Conservation (phyloP, 306 rosid species). For the Cucumis sativus region DNA sequence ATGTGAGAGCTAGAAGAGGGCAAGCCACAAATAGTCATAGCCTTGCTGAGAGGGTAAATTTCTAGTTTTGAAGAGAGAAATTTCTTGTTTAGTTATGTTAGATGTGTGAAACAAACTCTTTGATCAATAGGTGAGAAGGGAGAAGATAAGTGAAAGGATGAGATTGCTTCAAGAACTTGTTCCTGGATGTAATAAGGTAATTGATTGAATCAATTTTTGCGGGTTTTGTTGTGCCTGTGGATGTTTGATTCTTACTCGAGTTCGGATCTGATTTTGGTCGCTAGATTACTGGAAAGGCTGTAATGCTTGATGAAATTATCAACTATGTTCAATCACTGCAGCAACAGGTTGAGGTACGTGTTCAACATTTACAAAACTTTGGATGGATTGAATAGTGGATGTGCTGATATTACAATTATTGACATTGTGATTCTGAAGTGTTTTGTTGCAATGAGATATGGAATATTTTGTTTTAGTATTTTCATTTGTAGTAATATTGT, state of each 20-base stretch:
- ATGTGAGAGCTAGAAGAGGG: slow-evolving; percentile 97
- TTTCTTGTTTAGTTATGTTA: not conserved
- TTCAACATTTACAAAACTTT: not conserved
- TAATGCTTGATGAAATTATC: slow-evolving; percentile 98
- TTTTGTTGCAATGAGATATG: not conserved
- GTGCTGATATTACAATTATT: not conserved
- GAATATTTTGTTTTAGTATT: not conserved
- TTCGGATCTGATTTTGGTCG: not conserved
- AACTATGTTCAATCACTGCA: slow-evolving; percentile 97
- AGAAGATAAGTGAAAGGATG: slow-evolving; percentile 96
- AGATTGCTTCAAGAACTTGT: slow-evolving; percentile 98
- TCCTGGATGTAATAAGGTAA: slow-evolving; percentile 98
- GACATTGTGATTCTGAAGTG: not conserved
- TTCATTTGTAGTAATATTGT: not conserved
- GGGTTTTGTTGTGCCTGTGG: not conserved
- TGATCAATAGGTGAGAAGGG: slow-evolving; percentile 80
- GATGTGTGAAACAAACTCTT: not conserved
- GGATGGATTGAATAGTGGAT: not conserved
- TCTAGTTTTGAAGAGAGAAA: not conserved
- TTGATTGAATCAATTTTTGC: not conserved
- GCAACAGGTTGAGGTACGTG: slow-evolving; percentile 96
- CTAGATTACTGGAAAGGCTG: slow-evolving; percentile 97
- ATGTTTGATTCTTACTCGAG: not conserved
- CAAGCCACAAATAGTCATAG: slow-evolving; percentile 99
- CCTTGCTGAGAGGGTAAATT: slow-evolving; percentile 93